phyloP scores from a whole-genome alignment of 148 eudicot genomes.

The Hydrangea macrophylla region DNA sequence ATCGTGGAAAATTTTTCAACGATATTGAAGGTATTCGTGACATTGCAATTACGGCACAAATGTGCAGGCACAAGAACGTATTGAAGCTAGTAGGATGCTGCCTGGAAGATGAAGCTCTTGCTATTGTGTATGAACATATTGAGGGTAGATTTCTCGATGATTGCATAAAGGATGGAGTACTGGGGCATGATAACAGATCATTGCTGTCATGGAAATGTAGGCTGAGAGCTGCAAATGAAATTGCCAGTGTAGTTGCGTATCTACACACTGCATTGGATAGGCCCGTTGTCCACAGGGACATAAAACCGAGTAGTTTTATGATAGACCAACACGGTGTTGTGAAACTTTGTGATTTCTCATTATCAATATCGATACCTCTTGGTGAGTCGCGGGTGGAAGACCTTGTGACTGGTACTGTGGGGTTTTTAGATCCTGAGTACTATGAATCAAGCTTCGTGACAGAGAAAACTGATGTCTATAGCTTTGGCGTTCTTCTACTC shows the following conservation, averaged over 20 bases:
- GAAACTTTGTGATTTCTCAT: conserved; percentile 19
- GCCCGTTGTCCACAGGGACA: conserved; percentile 14
- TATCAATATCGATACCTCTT: conserved; percentile 15
- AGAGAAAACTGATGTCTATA: conserved; percentile 22
- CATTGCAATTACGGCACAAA: no score
- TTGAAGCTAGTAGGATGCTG: conserved; percentile 2
- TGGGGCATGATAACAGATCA: neutral
- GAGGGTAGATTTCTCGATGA: neutral
- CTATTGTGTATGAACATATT: conserved; percentile 9
- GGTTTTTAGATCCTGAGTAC: conserved; percentile 2
- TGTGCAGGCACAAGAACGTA: neutral
- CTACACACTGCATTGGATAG: conserved; percentile 20
- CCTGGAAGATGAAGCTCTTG: conserved; percentile 3
- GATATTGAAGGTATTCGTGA: no score
- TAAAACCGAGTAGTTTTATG: conserved; percentile 9
- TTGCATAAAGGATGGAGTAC: neutral
- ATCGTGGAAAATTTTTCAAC: no score
- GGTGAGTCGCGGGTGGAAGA: conserved; percentile 20
- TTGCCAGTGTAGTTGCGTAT: conserved; percentile 18
- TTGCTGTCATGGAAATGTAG: conserved; percentile 17
- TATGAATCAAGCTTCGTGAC: conserved; percentile 1
- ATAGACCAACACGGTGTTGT: conserved; percentile 17
- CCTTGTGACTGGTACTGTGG: neutral
- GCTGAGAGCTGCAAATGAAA: conserved; percentile 18
- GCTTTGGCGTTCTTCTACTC: conserved; percentile 13